phyloP scores from a whole-genome alignment of 1,139 yeast species.

The Debaryomycetaceae sp. region DNA sequence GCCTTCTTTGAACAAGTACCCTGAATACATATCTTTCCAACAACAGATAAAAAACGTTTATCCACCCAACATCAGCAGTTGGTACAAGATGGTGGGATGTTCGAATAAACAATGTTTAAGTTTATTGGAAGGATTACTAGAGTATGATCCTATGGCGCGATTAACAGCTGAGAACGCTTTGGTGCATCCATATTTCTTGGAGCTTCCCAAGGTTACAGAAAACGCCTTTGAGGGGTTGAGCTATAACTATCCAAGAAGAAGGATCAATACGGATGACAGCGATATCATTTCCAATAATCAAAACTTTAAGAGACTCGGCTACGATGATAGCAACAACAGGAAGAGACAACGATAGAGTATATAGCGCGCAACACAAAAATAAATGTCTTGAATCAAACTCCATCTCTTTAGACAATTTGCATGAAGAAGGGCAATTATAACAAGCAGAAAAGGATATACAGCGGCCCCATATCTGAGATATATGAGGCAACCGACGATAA shows the following conservation, averaged over 20 bases:
- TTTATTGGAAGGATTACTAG: conserved; percentile 60
- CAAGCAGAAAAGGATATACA: conserved; percentile 22
- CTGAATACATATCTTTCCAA: conserved; percentile 67
- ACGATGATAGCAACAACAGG: conserved; percentile 20
- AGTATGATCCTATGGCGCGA: conserved; percentile 81
- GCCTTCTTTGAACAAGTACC: conserved; percentile 77
- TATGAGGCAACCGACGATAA: conserved; percentile 20
- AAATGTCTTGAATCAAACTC: not conserved
- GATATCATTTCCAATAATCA: conserved; percentile 47
- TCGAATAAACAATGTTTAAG: conserved; percentile 64
- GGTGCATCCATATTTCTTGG: conserved; percentile 70
- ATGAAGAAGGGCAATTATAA: conserved; percentile 12
- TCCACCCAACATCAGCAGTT: conserved; percentile 66
- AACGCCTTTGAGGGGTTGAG: conserved; percentile 68
- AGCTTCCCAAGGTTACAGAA: conserved; percentile 60
- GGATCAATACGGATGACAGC: conserved; percentile 75
- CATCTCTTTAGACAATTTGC: not conserved
- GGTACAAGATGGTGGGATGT: conserved; percentile 85
- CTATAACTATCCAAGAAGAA: conserved; percentile 65
- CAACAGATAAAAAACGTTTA: conserved; percentile 49
- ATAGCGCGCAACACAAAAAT: not conserved
- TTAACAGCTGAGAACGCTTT: conserved; percentile 63
- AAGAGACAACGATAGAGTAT: conserved; percentile 24
- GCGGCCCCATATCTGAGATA: conserved; percentile 37
- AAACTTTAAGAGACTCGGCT: conserved; percentile 23